A percentile compares a stretch with the other conserved stretches of the same genome.
Evolutionary conservation across 306 rosid species (phyloP).

Genomic region (Lablab purpureus): DNA sequence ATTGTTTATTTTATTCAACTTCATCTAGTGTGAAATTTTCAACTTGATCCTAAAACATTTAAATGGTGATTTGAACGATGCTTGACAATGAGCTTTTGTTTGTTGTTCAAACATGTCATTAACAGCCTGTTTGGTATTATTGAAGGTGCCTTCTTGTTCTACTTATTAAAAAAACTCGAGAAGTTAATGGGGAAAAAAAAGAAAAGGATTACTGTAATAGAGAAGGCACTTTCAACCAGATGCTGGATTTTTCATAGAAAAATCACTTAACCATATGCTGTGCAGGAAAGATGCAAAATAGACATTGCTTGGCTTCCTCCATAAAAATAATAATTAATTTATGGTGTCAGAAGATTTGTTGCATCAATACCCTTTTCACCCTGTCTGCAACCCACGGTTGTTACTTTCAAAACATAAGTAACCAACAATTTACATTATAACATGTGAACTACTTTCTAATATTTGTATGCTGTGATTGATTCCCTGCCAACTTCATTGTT

Average conservation of each 20-base stretch:
- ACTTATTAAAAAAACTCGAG: not conserved
- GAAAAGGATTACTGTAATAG: not conserved
- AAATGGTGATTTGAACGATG: not conserved
- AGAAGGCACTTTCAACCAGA: slow-evolving; percentile 11
- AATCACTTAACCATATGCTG: slow-evolving; percentile 26
- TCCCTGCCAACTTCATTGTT: slow-evolving; percentile 52
- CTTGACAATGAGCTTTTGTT: not conserved
- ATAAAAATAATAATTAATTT: slow-evolving; percentile 10
- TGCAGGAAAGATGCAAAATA: not conserved
- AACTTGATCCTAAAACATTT: no score
- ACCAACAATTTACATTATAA: slow-evolving; percentile 42
- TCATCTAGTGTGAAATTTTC: no score
- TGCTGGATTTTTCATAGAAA: not conserved
- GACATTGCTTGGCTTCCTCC: not conserved
- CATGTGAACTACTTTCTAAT: slow-evolving; percentile 51
- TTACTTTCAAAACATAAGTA: slow-evolving; percentile 40
- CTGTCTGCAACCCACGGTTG: slow-evolving; percentile 28
- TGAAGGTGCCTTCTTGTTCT: not conserved
- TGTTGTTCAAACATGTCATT: not conserved
- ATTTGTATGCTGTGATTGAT: slow-evolving; percentile 39
- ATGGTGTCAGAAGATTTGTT: slow-evolving; percentile 29
- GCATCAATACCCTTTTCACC: slow-evolving; percentile 41
- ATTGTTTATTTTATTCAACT: no score
- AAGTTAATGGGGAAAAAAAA: not conserved
- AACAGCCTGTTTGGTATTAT: not conserved